Base-by-base conservation (phyloP, 805 yeast species). In the Candida insectorum region DNA sequence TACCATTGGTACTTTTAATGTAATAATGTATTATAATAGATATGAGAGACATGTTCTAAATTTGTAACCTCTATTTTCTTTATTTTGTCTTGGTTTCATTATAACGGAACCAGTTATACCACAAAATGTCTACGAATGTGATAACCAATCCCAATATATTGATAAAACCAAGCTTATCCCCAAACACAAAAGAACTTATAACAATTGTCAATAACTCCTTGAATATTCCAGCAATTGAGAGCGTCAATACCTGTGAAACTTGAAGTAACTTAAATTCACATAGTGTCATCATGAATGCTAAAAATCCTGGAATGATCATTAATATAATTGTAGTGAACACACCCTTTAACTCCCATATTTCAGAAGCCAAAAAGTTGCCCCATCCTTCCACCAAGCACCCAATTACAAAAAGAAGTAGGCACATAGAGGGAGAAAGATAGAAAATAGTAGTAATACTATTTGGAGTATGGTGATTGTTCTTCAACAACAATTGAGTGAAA, bases 171-270 rank as follows among this genome's bases (percentile, higher is more conserved):
- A 93, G 65, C 24, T 58, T 56, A 56, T 93, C 98, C 25, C 82
- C 81, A 56, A 87, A 85, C 2, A 89, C 68, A 4, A 86, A 42
- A 20, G 73, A 60, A 37, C 91, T 77, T 4, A 80, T 64, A 1
- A 81, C 70, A 24, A 93, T 87, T 0, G 98, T 93, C 29, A 89
- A 64, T 11, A 93, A 67, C 56, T 93, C 98, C 54, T 93, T 93
- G 55, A 91, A 85, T 12, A 93, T 85, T 1, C 98, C 98, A 0
- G 94, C 95, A 26, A 93, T 77, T 5, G 94, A 81, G 19, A 93
- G 61, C 0, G 98, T 89, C 28, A 89, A 69, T 10, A 93, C 87
- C 36, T 86, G 84, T 0, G 96, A 85, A 26, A 81, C 76, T 35
- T 84, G 81, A 33, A 93, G 69, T 6, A 93, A 75, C 36, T 84